Base-by-base conservation (phyloP, 2,329 filamentous ascomycete species). In the Cladosporium colombiae region DNA sequence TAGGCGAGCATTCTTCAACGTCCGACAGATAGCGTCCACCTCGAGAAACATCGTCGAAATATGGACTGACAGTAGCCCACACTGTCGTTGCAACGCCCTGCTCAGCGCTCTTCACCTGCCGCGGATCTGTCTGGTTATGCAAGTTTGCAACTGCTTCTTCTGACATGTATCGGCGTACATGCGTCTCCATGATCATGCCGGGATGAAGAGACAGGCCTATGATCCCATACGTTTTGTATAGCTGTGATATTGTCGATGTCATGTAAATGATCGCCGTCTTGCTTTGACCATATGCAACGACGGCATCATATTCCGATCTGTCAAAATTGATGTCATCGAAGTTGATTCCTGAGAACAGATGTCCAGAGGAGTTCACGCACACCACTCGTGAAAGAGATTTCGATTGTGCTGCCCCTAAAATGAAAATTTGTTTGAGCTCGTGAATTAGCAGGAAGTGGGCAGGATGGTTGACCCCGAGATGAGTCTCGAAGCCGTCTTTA, bases 231-330 rank as follows among this genome's bases (percentile, higher is more conserved):
- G 70, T 18, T 5, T 80, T 81, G 69, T 83, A 85, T 1, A 76
- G 77, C 0, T 83, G 78, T 23, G 85, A 82, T 27, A 86, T 78
- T 59, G 82, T 77, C 66, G 82, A 84, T 2, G 83, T 80, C 65
- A 82, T 80, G 68, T 79, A 83, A n/a, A 86, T 77, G 66, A 83
- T 84, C 18, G 84, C 83, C 0, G 79, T 78, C 69, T 87, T 88
- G 62, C 77, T 76, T 67, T 84, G 80, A 0, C 76, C 80, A 66
- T 87, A 87, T 0, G 81, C 77, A 0, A n/a, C 7, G 27, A 65
- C 68, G 3, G 68, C 65, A 27, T 66, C 31, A 63, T 73, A 73
- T 37, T 62, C 73, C 18, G 40, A 60, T 21, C 73, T 69, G 13
- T 66, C 44, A 23, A 63, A 68, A 65, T 82, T 75, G 52, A 76